Conservation (phyloP, 371 early-diverging fungal species). For the Actinomortierella ambigua region DNA sequence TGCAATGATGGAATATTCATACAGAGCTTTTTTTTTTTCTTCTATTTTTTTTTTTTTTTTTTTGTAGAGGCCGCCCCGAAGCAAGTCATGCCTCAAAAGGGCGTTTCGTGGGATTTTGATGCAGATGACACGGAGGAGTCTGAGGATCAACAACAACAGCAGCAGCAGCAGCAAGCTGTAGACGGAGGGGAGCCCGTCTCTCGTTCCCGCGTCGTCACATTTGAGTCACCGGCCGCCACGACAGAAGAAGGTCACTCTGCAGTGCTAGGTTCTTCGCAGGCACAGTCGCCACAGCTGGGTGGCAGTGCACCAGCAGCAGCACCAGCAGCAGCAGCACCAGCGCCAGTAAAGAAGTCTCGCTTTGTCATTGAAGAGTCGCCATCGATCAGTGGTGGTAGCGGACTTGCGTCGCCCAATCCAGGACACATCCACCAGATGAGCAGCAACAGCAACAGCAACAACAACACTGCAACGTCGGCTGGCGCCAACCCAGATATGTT, state of each 20-base stretch:
- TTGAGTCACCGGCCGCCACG: slow-evolving; percentile 15
- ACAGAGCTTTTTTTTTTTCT: background rate
- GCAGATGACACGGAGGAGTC: slow-evolving; percentile 15
- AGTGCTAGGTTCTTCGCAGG: background rate
- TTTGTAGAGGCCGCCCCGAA: slow-evolving; percentile 41
- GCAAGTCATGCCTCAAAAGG: slow-evolving; percentile 34
- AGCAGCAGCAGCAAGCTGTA: background rate
- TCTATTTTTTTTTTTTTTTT: no score
- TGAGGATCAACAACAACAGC: background rate
- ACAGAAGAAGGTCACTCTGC: slow-evolving; percentile 11
- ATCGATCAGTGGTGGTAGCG: slow-evolving; percentile 1
- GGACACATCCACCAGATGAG: no score
- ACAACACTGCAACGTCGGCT: no score
- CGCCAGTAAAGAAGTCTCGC: slow-evolving; percentile 50
- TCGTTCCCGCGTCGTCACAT: slow-evolving; percentile 30
- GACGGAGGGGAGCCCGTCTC: slow-evolving; percentile 6
- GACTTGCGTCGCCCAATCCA: no score
- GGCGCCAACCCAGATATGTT: no score
- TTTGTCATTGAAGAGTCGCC: slow-evolving; percentile 57
- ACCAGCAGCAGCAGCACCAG: background rate
- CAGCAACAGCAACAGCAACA: background rate
- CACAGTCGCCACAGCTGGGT: background rate
- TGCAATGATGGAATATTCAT: background rate
- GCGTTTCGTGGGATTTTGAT: slow-evolving; percentile 60
- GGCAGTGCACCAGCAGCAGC: background rate